A percentile compares a stretch with the other conserved stretches of the same genome.
These are phyloP conservation scores for Barnettozyma siamensis DNA, from an alignment of 805 yeast species.

Conservation along the genomic window DNA sequence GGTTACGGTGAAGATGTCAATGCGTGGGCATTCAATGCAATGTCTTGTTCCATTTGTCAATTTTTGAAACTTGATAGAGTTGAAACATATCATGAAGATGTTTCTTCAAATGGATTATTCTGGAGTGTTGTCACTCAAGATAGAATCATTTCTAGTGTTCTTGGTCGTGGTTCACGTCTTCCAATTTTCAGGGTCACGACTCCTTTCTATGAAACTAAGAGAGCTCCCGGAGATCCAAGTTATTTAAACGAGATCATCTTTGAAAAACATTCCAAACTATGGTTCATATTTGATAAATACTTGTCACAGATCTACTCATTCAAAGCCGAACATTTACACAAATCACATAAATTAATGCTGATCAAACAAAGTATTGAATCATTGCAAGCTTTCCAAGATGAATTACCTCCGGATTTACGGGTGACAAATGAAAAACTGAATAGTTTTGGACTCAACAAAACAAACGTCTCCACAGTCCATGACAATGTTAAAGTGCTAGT, in stretches of 20 bases:
- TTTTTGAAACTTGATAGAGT: conserved; percentile 25
- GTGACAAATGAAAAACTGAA: conserved; percentile 4
- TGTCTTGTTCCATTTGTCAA: conserved; percentile 28
- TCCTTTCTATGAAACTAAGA: conserved; percentile 24
- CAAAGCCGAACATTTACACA: conserved; percentile 29
- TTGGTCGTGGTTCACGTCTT: conserved; percentile 31
- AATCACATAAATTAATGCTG: conserved; percentile 27
- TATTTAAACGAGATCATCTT: conserved; percentile 25
- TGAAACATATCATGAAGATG: neutral
- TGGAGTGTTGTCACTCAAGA: conserved; percentile 32
- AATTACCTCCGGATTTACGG: conserved; percentile 20
- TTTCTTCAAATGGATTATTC: conserved; percentile 9
- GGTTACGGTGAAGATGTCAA: conserved; percentile 29
- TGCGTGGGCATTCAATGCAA: conserved; percentile 30
- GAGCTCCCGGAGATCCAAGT: conserved; percentile 11
- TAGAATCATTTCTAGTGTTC: conserved; percentile 28
- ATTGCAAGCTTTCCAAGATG: conserved; percentile 18
- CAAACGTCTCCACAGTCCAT: neutral
- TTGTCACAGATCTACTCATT: conserved; percentile 31
- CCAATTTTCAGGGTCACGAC: conserved; percentile 29
- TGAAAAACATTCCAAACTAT: conserved; percentile 23
- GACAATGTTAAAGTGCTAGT: conserved; percentile 22
- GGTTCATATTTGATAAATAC: conserved; percentile 28
- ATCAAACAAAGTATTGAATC: conserved; percentile 26
- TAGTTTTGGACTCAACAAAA: neutral